Evolutionary conservation across 139 green algal genomes (phyloP).

Genomic region (Gonium pectorale): DNA sequence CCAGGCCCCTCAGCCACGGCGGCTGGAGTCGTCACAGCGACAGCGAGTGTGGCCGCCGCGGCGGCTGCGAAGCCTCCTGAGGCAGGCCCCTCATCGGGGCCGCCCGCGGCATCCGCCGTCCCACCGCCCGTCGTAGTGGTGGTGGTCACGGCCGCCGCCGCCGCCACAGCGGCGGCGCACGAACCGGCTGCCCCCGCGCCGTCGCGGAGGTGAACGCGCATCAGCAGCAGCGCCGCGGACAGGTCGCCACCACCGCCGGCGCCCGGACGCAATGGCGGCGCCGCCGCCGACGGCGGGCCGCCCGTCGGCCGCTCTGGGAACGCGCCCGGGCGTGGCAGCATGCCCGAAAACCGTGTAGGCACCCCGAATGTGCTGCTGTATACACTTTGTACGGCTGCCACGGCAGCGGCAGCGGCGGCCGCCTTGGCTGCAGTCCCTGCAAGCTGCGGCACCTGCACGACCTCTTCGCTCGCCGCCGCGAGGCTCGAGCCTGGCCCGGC

Average conservation of each 20-base stretch:
- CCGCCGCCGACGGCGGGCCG: not conserved
- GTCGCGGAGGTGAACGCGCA: slow-evolving; percentile 42
- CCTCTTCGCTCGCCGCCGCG: slow-evolving; percentile 17
- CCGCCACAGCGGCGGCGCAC: not conserved
- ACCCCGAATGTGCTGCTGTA: not conserved
- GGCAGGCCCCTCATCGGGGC: no score
- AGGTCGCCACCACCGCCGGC: slow-evolving; percentile 19
- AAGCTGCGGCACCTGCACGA: not conserved
- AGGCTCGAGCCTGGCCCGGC: not conserved
- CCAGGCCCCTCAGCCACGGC: no score
- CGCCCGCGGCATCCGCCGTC: no score
- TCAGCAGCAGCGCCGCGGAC: slow-evolving; percentile 50
- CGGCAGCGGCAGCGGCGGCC: not conserved
- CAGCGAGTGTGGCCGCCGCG: no score
- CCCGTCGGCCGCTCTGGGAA: not conserved
- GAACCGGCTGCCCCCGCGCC: not conserved
- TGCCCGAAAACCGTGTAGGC: not conserved
- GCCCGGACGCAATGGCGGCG: not conserved
- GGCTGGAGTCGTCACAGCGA: no score
- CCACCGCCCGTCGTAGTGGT: no score
- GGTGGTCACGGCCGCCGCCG: not conserved
- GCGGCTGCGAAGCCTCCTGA: no score
- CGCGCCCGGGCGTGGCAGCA: not conserved
- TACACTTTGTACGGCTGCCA: not conserved
- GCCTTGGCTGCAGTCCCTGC: not conserved